A percentile compares a stretch with the other conserved stretches of the same genome.
Evolutionary conservation across 2,329 filamentous ascomycete genomes (phyloP).

Genomic region (Macrophomina tecta): DNA sequence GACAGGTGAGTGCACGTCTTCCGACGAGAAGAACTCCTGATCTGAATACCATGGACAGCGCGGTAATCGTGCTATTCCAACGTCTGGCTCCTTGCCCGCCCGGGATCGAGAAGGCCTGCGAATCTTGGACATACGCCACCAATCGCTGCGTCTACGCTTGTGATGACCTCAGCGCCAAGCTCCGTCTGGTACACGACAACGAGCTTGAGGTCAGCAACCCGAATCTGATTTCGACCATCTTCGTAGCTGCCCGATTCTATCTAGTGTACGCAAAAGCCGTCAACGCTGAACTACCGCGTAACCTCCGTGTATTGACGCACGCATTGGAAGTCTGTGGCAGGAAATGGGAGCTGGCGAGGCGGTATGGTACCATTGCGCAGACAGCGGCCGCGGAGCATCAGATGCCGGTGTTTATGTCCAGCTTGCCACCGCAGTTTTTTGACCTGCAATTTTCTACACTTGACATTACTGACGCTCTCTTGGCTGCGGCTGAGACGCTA

Average conservation of each 20-base stretch:
- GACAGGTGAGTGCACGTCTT: slow-evolving; percentile 31
- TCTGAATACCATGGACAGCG: slow-evolving; percentile 18
- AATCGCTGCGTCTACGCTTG: slow-evolving; percentile 38
- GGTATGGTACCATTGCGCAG: slow-evolving; percentile 34
- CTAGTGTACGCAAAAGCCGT: slow-evolving; percentile 36
- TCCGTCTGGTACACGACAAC: slow-evolving; percentile 33
- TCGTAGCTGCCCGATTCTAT: slow-evolving; percentile 36
- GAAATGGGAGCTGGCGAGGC: slow-evolving; percentile 36
- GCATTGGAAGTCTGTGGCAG: slow-evolving; percentile 36
- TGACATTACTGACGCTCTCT: slow-evolving; percentile 36
- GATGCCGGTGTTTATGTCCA: slow-evolving; percentile 32
- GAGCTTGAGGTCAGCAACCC: slow-evolving; percentile 35
- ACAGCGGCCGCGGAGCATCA: slow-evolving; percentile 36
- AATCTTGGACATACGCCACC: slow-evolving; percentile 38
- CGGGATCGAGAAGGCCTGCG: slow-evolving; percentile 33
- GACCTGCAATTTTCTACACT: slow-evolving; percentile 37
- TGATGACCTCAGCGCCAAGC: slow-evolving; percentile 34
- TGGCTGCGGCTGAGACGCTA: slow-evolving; percentile 34
- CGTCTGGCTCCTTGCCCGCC: slow-evolving; percentile 32
- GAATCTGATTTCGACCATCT: slow-evolving; percentile 35
- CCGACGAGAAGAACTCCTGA: not conserved
- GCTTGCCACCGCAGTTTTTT: slow-evolving; percentile 36
- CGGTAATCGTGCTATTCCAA: slow-evolving; percentile 36
- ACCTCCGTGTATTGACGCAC: slow-evolving; percentile 34
- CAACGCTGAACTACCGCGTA: slow-evolving; percentile 31